Evolutionary conservation across 495 filamentous ascomycete genomes (phyloP), one percentile per base, ranked within the genome.

Genomic region (Penicillium verhagenii): DNA sequence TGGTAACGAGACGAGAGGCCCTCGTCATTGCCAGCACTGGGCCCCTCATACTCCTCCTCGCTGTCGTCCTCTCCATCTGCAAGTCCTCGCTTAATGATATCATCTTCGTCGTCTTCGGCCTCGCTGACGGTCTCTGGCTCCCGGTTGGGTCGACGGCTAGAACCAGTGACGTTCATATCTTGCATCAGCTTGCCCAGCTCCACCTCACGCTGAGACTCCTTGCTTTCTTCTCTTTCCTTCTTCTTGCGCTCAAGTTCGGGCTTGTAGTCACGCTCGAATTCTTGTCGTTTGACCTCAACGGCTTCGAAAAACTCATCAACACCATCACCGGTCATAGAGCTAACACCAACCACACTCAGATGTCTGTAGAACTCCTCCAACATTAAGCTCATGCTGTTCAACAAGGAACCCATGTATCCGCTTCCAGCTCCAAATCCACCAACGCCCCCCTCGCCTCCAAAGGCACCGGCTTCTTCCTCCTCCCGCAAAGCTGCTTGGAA

Each of bases 301-400:
- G 91, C 91, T 24, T 85, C 79, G 67, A 99, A 96, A 72, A 99
- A 99, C 33, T 92, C 89, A 33, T 92, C 88, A 42, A 99, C 82
- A 6, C 94, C 95, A 2, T 88, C 83, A 9, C 94, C 94, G 0
- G 92, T 93, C 85, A 96, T 92, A 18, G 92, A 88, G 56, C 89
- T 94, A 10, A 99, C 94, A 5, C 88, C 91, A 1, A 97, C 92
- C 16, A 99, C 84, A 67, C 83, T 93, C 9, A 99, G 76, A 63
- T 96, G 91, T 10, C 86, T 81, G 67, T 99, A 99, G 67, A 99
- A 99, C 69, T 99, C 94, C 59, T 99, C 95, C 20, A 99, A 75
- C 86, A 99, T 89, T 55, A 97, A 72, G 64, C 89, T 94, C 94
- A 99, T 99, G 66, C 89, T 94, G 76, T 97, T 97, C 16, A 97